A percentile compares a stretch with the other conserved stretches of the same genome.
These are phyloP conservation scores for Allium fistulosum DNA, from an alignment of 106 monocot genomes.

Conservation along the genomic window DNA sequence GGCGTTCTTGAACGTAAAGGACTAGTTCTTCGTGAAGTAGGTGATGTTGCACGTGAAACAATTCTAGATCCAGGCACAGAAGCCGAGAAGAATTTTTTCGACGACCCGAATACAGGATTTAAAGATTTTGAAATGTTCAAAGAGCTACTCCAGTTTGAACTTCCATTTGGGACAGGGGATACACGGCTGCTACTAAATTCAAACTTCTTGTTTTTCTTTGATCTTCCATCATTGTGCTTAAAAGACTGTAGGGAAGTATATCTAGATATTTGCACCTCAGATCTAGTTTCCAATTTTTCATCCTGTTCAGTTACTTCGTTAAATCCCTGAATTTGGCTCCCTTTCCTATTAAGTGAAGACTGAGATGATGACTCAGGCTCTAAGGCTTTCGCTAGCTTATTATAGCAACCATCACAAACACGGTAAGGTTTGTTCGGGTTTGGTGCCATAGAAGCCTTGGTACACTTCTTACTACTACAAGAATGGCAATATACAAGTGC, in stretches of 20 bases:
- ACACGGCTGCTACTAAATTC: slow-evolving; percentile 81
- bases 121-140: slow-evolving; percentile 81
- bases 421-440: slow-evolving; percentile 89
- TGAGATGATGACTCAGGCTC: slow-evolving; percentile 55
- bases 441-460: slow-evolving; percentile 92
- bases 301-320: slow-evolving; percentile 59
- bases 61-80: slow-evolving; percentile 98
- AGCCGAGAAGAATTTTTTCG: slow-evolving; percentile 91
- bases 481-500: slow-evolving; percentile 95
- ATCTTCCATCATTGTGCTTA: slow-evolving; percentile 52
- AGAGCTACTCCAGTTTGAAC: slow-evolving; percentile 46
- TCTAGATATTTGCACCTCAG: slow-evolving; percentile 50
- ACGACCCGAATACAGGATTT: slow-evolving; percentile 90
- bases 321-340: slow-evolving; percentile 29
- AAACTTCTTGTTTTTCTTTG: slow-evolving; percentile 82
- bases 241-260: slow-evolving; percentile 82
- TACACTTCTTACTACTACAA: slow-evolving; percentile 87
- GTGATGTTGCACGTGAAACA: slow-evolving; percentile 91
- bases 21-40: slow-evolving; percentile 71
- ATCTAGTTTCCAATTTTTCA: slow-evolving; percentile 53
- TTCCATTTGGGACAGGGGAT: slow-evolving; percentile 77
- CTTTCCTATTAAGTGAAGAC: slow-evolving; percentile 43
- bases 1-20: slow-evolving; percentile 95
- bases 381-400: slow-evolving; percentile 56
- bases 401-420: slow-evolving; percentile 87